phyloP scores from a whole-genome alignment of 192 early-diverging fungal species.

The Backusella sp. region DNA sequence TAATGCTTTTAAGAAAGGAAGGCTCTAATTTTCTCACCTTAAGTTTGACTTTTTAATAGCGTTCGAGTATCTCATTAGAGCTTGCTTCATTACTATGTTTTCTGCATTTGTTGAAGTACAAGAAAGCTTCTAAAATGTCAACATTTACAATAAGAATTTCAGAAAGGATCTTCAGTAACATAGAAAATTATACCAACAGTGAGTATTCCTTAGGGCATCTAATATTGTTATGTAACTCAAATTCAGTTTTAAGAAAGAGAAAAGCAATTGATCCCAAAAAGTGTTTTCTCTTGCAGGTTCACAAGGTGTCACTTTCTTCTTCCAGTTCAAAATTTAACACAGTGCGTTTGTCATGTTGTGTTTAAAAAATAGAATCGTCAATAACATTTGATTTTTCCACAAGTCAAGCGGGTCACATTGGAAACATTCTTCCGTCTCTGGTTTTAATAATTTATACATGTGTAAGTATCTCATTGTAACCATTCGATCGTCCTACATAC shows the following conservation, averaged over 20 bases:
- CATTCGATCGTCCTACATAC: not conserved
- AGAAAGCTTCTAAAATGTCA: not conserved
- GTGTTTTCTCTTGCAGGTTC: not conserved
- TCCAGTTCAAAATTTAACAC: not conserved
- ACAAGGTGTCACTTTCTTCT: conserved; percentile 3
- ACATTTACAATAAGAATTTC: not conserved
- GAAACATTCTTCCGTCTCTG: not conserved
- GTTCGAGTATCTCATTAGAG: not conserved
- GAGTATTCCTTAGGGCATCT: not conserved
- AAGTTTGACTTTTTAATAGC: not conserved
- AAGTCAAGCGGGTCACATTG: not conserved
- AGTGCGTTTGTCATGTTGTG: not conserved
- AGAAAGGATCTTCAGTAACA: not conserved
- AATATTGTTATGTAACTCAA: not conserved
- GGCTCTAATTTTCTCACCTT: not conserved
- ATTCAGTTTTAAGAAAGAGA: not conserved
- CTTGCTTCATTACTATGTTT: not conserved
- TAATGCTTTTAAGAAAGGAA: not conserved
- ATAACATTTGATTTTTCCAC: conserved; percentile 1
- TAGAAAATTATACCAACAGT: not conserved
- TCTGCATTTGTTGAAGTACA: not conserved
- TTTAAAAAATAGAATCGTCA: not conserved
- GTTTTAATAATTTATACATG: not conserved
- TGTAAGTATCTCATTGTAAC: not conserved
- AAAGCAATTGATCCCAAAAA: not conserved